phyloP scores from a whole-genome alignment of 2,329 filamentous ascomycete genomes.

The Emydomyces testavorans region DNA sequence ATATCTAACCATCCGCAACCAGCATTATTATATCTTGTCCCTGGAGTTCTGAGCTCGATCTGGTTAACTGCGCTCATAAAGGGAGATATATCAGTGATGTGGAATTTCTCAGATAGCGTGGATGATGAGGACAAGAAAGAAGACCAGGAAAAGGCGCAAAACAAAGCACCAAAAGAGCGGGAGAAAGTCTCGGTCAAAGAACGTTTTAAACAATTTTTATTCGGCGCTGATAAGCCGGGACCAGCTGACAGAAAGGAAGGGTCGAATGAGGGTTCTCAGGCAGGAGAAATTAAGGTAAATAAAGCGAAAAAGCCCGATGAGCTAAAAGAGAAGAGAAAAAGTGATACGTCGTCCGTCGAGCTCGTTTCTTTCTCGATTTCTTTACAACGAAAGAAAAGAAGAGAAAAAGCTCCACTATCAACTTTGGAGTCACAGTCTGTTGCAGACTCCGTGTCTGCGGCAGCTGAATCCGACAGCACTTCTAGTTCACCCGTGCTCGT shows the following conservation, averaged over 20 bases:
- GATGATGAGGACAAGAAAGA: constrained; percentile 31
- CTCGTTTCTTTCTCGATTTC: constrained; percentile 28
- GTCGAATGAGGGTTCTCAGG: not conserved
- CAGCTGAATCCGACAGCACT: not conserved
- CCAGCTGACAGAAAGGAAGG: not conserved
- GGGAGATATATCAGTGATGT: constrained; percentile 65
- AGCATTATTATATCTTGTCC: constrained; percentile 83
- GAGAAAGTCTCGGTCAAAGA: not conserved
- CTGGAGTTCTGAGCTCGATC: constrained; percentile 62
- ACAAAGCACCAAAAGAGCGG: not conserved
- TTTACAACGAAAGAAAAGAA: constrained; percentile 19
- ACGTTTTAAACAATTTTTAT: not conserved
- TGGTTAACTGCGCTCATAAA: constrained; percentile 62
- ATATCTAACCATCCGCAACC: constrained; percentile 74
- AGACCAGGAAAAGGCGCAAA: not conserved
- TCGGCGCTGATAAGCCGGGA: not conserved
- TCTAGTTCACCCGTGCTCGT: constrained; percentile 4
- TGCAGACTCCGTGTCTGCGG: not conserved
- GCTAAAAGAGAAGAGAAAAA: not conserved
- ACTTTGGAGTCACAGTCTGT: not conserved
- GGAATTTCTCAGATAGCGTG: constrained; percentile 62
- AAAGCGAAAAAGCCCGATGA: not conserved
- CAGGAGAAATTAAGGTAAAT: not conserved
- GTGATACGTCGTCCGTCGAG: constrained; percentile 9
- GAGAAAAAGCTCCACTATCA: not conserved